phyloP scores from a whole-genome alignment of 2,329 filamentous ascomycete genomes.

The Fusarium udum region DNA sequence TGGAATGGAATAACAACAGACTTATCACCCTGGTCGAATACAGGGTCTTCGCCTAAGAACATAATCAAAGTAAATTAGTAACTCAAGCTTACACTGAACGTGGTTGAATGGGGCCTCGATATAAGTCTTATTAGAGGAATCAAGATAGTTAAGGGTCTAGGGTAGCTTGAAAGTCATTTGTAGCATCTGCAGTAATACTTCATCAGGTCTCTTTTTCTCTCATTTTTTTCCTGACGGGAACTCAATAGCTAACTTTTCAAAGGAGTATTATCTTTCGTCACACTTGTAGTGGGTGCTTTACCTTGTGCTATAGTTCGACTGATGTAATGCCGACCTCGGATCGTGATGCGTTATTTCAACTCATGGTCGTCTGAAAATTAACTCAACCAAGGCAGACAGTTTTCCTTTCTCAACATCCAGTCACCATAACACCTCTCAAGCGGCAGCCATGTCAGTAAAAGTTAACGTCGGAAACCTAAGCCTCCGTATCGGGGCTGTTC shows the following conservation, averaged over 20 bases:
- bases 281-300: constrained; percentile 54
- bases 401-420: not conserved
- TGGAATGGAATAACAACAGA: not conserved
- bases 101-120: not conserved
- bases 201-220: not conserved
- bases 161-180: not conserved
- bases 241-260: not conserved
- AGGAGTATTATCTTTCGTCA: not conserved
- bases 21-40: not conserved
- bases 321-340: constrained; percentile 14
- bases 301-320: not conserved
- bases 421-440: not conserved
- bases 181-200: not conserved
- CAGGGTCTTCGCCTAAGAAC: no score
- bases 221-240: not conserved
- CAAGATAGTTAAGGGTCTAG: not conserved
- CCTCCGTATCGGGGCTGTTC: constrained; percentile 62
- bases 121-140: not conserved
- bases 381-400: not conserved
- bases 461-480: constrained; percentile 37
- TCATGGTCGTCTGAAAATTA: not conserved
- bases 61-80: not conserved
- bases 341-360: not conserved
- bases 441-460: constrained; percentile 39
- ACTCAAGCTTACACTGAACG: not conserved